These are phyloP conservation scores for Tetragonia tetragonoides DNA, from an alignment of 148 eudicot genomes.

Conservation along the genomic window DNA sequence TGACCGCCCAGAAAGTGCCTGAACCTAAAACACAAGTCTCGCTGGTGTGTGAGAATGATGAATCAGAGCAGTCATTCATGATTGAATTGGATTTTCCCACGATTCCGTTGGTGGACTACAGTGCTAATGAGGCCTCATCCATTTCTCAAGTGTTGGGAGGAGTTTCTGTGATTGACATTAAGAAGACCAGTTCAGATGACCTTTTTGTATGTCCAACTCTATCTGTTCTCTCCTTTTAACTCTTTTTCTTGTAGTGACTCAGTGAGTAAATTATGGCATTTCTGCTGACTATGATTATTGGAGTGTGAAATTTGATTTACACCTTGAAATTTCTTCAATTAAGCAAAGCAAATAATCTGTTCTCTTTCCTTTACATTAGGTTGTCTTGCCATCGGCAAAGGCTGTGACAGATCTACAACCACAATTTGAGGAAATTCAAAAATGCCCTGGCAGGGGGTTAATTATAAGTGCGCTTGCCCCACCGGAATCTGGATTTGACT, in stretches of 20 bases:
- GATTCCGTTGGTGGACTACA: conserved; percentile 34
- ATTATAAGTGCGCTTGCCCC: conserved; percentile 60
- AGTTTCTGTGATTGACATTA: conserved; percentile 42
- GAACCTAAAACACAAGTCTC: conserved; percentile 15
- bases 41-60: conserved; percentile 26
- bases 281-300: not conserved
- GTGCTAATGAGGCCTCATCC: conserved; percentile 29
- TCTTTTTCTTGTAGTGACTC: not conserved
- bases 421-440: conserved; percentile 40
- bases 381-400: conserved; percentile 60
- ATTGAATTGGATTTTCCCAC: conserved; percentile 76
- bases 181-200: conserved; percentile 48
- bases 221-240: not conserved
- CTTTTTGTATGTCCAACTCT: conserved; percentile 44
- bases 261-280: not conserved
- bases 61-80: conserved; percentile 24
- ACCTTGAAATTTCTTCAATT: too few species aligned
- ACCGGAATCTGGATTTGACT: conserved; percentile 65
- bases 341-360: not conserved
- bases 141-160: conserved; percentile 48
- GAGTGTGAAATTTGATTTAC: too few species aligned
- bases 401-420: conserved; percentile 54
- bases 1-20: conserved; percentile 60
- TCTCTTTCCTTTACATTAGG: conserved; percentile 30
- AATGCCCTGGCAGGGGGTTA: conserved; percentile 58